Percentiles rank a stretch among this genome's conserved stretches.
phyloP scores from a whole-genome alignment of 1,284 basidiomycete genomes.

The Xerocomus cyaneibrunnescens region DNA sequence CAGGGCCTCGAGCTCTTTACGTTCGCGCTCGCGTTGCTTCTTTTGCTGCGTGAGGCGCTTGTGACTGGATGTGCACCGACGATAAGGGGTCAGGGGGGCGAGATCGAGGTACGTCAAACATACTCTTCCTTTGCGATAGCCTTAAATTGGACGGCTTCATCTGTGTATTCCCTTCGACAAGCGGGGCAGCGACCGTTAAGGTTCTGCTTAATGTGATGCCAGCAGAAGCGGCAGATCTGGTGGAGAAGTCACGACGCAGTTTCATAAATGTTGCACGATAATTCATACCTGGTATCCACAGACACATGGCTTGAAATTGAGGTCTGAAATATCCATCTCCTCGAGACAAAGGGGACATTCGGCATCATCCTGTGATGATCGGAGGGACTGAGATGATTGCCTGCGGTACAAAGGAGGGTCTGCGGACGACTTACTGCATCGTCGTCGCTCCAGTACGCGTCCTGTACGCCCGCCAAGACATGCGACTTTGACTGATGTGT shows the following conservation, averaged over 20 bases:
- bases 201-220: constrained; percentile 97
- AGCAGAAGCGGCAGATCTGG: constrained; percentile 99
- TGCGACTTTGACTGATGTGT: constrained; percentile 77
- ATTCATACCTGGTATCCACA: constrained; percentile 92
- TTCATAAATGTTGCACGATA: constrained; percentile 18
- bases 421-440: constrained; percentile 56
- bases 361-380: constrained; percentile 78
- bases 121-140: constrained; percentile 96
- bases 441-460: constrained; percentile 99
- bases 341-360: constrained; percentile 99
- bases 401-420: constrained; percentile 2
- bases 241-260: constrained; percentile 17
- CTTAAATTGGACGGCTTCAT: constrained; percentile 94
- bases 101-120: constrained; percentile 36
- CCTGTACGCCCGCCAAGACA: constrained; percentile 87
- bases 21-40: constrained; percentile 92
- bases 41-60: constrained; percentile 96
- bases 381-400: constrained; percentile 15
- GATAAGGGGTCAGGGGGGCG: constrained; percentile 7
- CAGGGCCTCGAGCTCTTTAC: constrained; percentile 91
- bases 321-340: constrained; percentile 98
- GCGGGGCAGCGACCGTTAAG: constrained; percentile 97
- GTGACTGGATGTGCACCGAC: constrained; percentile 49
- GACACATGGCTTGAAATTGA: constrained; percentile 99
- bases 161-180: constrained; percentile 92